A percentile compares a stretch with the other conserved stretches of the same genome.
These are phyloP conservation scores for Eucalyptus coolabah DNA, from an alignment of 345 rosid genomes.

Conservation along the genomic window DNA sequence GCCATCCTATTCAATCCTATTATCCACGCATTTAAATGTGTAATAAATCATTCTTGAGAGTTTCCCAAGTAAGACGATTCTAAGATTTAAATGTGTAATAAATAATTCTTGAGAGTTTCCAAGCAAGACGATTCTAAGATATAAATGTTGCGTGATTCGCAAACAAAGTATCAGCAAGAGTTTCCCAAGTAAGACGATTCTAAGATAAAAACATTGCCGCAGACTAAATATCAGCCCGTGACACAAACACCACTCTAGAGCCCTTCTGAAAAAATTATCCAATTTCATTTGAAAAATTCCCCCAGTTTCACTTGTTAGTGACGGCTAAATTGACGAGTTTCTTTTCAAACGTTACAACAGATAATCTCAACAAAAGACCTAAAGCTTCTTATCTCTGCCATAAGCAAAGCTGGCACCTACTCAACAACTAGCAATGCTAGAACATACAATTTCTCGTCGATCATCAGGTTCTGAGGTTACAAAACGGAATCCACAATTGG, in stretches of 20 bases:
- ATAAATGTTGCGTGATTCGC: too few relatives aligned
- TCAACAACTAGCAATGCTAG: background rate
- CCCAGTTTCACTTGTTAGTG: background rate
- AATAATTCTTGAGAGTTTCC: too few relatives aligned
- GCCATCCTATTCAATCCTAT: too few relatives aligned
- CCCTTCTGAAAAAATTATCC: background rate
- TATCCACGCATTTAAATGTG: background rate
- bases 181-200: too few relatives aligned
- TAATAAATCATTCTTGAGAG: background rate
- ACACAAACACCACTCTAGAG: background rate
- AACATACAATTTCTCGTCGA: background rate
- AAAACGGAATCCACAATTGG: background rate
- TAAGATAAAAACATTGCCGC: too few relatives aligned
- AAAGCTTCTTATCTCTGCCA: background rate
- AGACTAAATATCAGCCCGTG: too few relatives aligned
- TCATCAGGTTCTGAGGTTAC: background rate
- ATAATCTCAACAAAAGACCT: background rate
- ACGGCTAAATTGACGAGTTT: background rate
- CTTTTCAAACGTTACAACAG: background rate
- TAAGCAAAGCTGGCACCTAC: background rate
- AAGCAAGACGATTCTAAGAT: too few relatives aligned
- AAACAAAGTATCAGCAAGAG: too few relatives aligned
- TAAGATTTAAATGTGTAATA: too few relatives aligned
- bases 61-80: background rate
- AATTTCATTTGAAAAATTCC: background rate